Evolutionary conservation across 768 basidiomycete genomes (phyloP).

Genomic region (Xerocomellus dryophilus): DNA sequence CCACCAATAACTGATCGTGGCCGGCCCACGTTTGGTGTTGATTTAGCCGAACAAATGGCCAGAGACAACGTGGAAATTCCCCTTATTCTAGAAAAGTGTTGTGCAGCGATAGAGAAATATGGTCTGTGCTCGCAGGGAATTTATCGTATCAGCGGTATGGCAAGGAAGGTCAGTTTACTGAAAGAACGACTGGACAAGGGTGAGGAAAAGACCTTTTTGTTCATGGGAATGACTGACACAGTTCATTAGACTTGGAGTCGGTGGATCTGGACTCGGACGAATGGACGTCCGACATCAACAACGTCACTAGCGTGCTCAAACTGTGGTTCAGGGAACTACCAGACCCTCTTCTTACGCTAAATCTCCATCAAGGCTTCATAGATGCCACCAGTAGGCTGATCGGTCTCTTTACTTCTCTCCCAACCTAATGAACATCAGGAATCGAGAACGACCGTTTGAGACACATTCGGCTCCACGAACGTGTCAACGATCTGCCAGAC

Average conservation of each 20-base stretch:
- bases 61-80: constrained; percentile 91
- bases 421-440: constrained; percentile 40
- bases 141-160: constrained; percentile 90
- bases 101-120: constrained; percentile 86
- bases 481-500: constrained; percentile 96
- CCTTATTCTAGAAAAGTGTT: constrained; percentile 81
- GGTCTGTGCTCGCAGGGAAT: constrained; percentile 85
- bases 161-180: constrained; percentile 79
- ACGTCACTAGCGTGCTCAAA: constrained; percentile 91
- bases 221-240: constrained; percentile 21
- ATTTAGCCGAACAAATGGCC: constrained; percentile 89
- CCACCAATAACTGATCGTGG: constrained; percentile 51
- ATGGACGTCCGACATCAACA: constrained; percentile 94
- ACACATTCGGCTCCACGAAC: constrained; percentile 94
- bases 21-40: constrained; percentile 88
- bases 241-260: constrained; percentile 68
- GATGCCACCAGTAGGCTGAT: constrained; percentile 83
- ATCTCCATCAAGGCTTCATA: constrained; percentile 87
- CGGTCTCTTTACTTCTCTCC: neutral
- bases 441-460: constrained; percentile 93
- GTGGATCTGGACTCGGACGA: constrained; percentile 87
- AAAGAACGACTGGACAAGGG: constrained; percentile 86
- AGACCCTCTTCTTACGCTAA: constrained; percentile 83
- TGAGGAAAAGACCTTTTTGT: constrained; percentile 27
- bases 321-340: constrained; percentile 96